Evolutionary conservation across 2,329 filamentous ascomycete genomes (phyloP).

Genomic region (Fusarium neocosmosporiellum): DNA sequence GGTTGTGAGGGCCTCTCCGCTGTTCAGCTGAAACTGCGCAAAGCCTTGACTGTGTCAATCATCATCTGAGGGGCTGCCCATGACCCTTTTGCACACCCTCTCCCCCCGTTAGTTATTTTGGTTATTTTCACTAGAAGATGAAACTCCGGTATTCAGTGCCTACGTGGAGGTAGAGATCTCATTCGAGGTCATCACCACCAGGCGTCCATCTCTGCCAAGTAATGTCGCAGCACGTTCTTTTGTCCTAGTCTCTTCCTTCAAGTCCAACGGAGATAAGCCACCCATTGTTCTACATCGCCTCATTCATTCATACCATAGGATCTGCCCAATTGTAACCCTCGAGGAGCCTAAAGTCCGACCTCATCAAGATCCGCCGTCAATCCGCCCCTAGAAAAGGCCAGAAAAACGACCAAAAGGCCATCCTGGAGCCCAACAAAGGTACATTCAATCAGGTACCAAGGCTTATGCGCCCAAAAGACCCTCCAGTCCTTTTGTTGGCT

Average conservation of each 20-base stretch:
- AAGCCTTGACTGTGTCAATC: background rate
- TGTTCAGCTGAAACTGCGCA: background rate
- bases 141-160: background rate
- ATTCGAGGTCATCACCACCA: background rate
- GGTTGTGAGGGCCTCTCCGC: background rate
- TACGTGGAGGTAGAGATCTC: background rate
- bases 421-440: background rate
- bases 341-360: background rate
- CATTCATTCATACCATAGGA: background rate
- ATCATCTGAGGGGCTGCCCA: background rate
- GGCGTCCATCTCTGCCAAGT: background rate
- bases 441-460: background rate
- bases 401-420: background rate
- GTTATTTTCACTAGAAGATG: background rate
- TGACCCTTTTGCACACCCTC: background rate
- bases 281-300: background rate
- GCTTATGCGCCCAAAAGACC: background rate
- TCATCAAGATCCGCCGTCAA: background rate
- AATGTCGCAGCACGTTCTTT: background rate
- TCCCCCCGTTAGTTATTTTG: background rate
- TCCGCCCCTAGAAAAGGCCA: background rate
- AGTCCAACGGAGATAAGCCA: background rate
- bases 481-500: background rate
- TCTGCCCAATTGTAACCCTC: background rate
- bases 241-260: background rate